Conservation (phyloP, 2,329 filamentous ascomycete species). For the Epichloe coenophiala region DNA sequence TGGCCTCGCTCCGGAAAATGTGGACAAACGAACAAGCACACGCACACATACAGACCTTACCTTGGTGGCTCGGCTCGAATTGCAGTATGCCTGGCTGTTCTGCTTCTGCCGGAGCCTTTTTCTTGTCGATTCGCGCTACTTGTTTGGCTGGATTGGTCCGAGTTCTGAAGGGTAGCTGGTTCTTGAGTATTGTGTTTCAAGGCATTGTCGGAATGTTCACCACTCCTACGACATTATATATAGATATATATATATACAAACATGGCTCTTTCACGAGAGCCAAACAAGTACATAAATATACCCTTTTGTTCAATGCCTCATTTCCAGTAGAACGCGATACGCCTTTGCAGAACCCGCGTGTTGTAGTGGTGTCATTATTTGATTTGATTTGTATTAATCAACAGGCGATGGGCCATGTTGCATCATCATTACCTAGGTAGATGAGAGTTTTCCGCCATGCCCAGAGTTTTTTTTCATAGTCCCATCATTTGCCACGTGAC, state of each 20-base stretch:
- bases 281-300: constrained; percentile 15
- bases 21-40: background rate
- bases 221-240: background rate
- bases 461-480: too few species aligned
- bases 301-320: background rate
- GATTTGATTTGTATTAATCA: too few species aligned
- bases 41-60: too few species aligned
- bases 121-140: constrained; percentile 4
- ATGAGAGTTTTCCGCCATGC: too few species aligned
- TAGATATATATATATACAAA: background rate
- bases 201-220: constrained; percentile 3
- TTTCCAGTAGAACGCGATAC: too few species aligned
- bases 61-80: background rate
- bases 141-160: constrained; percentile 4
- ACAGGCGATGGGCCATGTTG: too few species aligned
- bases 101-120: constrained; percentile 3
- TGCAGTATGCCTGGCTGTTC: background rate
- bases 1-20: background rate
- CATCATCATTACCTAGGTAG: too few species aligned
- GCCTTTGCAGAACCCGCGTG: too few species aligned
- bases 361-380: too few species aligned
- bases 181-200: constrained; percentile 1
- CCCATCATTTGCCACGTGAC: too few species aligned
- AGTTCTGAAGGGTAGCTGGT: background rate
- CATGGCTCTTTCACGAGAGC: constrained; percentile 10